Conservation (phyloP, 148 eudicot species). For the Bassia scoparia region DNA sequence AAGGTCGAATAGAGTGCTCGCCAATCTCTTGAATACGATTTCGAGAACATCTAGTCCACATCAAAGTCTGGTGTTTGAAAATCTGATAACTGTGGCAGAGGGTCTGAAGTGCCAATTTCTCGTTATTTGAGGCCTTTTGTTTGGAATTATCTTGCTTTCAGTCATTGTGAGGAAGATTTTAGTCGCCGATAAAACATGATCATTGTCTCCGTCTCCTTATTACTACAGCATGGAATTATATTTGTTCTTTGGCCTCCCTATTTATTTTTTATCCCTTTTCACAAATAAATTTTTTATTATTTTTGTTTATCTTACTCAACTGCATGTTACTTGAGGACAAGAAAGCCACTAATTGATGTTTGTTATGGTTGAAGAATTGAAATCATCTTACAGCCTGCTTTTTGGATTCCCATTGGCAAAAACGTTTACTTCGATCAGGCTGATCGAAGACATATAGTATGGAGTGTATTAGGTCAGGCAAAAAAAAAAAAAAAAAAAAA, state of each 20-base stretch:
- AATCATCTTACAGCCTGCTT: conserved; percentile 43
- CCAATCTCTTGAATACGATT: conserved; percentile 43
- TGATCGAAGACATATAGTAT: conserved; percentile 27
- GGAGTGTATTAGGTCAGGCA: conserved; percentile 55
- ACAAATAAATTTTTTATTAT: no score
- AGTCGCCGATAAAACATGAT: conserved; percentile 36
- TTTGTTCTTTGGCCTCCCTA: not conserved
- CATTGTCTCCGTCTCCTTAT: conserved; percentile 48
- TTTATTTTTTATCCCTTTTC: not conserved
- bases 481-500: no score
- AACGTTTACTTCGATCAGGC: conserved; percentile 44
- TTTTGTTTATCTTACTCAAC: not conserved
- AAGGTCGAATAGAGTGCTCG: conserved; percentile 51
- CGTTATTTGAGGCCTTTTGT: conserved; percentile 48
- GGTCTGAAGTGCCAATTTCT: conserved; percentile 35
- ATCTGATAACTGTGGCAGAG: conserved; percentile 43
- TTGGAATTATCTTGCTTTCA: conserved; percentile 72
- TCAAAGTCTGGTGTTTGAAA: conserved; percentile 33
- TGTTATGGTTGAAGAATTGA: conserved; percentile 5
- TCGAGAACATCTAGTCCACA: conserved; percentile 26
- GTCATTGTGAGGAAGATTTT: conserved; percentile 52
- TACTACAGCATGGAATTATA: conserved; percentile 53
- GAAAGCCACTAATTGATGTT: conserved; percentile 17
- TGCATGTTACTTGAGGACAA: not conserved
- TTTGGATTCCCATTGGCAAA: conserved; percentile 49